Base-by-base conservation (phyloP, 2,329 filamentous ascomycete genomes). In the Botryosphaeria dothidea region DNA sequence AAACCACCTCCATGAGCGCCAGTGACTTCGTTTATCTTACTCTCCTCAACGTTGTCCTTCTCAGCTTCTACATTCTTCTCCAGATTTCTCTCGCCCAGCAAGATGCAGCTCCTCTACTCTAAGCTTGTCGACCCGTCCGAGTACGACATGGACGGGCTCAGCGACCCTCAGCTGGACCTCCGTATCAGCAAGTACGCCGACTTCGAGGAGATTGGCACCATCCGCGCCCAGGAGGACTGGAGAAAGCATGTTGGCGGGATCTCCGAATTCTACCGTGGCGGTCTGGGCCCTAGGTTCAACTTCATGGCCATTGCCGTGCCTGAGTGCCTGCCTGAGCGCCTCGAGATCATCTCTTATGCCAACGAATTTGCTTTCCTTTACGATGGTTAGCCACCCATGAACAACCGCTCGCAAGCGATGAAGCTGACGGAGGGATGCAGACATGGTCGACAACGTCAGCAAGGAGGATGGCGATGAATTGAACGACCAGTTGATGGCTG, bases 321-420 rank as follows among this genome's bases (percentile, higher is more conserved):
- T 3, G 78, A 81, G 57, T 77, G 75, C 57, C 66, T 77, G 4
- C 78, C 78, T 1, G 76, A 79, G 17, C 68, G 79, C 34, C 68
- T 81, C 2, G 78, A 79, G 65, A 70, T 79, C 23, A 65, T 79
- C 25, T 73, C 73, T 4, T 80, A 80, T 66, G 75, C 75, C 1
- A 77, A 78, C 41, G 79, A 81, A 65, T 80, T 77, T 66, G 77
- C 73, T 1, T 80, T 81, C 63, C 69, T 80, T 7, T 72, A 80
- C 67, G 79, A 81, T 66, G 75, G 74, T 76, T 9, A 27, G 21
- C 51, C 13, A 7, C 51, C 11, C 38, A 34, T 34, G 31, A 34
- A 34, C 31, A 25, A 6, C 23, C 48, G 17, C 21, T 25, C 38
- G 25, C 27, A n/a, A n/a, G 29, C 64, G 15, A 38, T 45, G 1